Conservation (phyloP, 805 yeast species). For the Candida insectalens region DNA sequence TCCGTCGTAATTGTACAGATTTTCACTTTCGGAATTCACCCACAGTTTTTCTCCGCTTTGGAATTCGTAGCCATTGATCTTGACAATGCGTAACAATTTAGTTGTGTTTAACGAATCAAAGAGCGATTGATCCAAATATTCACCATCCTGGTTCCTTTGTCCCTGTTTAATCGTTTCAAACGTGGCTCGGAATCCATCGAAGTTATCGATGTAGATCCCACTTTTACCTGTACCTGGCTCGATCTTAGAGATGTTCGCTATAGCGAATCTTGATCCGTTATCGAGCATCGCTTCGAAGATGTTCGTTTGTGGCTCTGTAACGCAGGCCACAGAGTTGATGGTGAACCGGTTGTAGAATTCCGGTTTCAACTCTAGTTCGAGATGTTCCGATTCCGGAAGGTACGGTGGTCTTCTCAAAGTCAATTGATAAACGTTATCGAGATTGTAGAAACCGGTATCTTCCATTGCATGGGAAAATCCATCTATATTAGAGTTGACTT, state of each 20-base stretch:
- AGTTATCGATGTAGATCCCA: conserved; percentile 27
- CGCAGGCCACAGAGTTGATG: conserved; percentile 2
- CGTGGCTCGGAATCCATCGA: conserved; percentile 33
- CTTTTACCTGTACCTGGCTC: conserved; percentile 14
- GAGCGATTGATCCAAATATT: conserved; percentile 11
- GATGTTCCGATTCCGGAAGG: conserved; percentile 9
- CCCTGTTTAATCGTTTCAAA: conserved; percentile 37
- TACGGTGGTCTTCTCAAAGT: conserved; percentile 35
- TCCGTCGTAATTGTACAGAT: conserved; percentile 1
- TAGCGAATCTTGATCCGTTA: not conserved
- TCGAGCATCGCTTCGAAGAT: conserved; percentile 9
- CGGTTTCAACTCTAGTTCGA: conserved; percentile 22
- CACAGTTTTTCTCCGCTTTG: conserved; percentile 12
- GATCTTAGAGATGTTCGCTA: conserved; percentile 3
- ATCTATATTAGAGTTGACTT: too few species aligned
- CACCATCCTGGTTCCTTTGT: conserved; percentile 30
- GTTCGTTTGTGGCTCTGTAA: conserved; percentile 1
- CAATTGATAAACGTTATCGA: conserved; percentile 30
- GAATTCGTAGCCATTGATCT: conserved; percentile 17
- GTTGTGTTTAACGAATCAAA: not conserved
- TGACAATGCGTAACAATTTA: conserved; percentile 12
- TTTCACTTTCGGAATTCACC: conserved; percentile 7
- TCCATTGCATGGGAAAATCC: too few species aligned
- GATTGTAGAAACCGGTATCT: conserved; percentile 30
- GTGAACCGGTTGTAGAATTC: conserved; percentile 25